A percentile compares a stretch with the other conserved stretches of the same genome.
Conservation (phyloP, 371 early-diverging fungal species). For the Lichtheimia corymbifera region DNA sequence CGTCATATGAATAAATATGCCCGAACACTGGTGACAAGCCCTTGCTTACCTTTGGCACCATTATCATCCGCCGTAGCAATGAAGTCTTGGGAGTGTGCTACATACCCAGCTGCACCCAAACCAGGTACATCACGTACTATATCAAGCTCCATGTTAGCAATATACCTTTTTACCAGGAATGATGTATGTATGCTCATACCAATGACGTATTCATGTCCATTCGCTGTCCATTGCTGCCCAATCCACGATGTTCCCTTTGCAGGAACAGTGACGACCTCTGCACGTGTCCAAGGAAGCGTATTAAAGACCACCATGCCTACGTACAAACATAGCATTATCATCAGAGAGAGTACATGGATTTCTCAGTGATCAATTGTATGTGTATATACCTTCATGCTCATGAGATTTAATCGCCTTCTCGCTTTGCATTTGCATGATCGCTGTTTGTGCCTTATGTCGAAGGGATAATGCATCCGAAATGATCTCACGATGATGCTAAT, state of each 20-base stretch:
- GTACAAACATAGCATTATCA: neutral
- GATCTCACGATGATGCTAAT: constrained; percentile 44
- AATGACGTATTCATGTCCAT: constrained; percentile 46
- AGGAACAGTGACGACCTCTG: constrained; percentile 70
- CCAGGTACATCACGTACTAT: constrained; percentile 38
- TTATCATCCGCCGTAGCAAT: constrained; percentile 6
- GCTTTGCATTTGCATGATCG: constrained; percentile 7
- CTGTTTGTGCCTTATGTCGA: constrained; percentile 36
- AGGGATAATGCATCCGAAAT: constrained; percentile 32
- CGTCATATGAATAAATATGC: neutral
- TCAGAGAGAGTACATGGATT: neutral
- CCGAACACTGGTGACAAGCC: neutral
- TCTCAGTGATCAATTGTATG: neutral
- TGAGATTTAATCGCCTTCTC: neutral
- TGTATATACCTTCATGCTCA: constrained; percentile 4
- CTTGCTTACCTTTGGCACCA: constrained; percentile 23
- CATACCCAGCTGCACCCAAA: constrained; percentile 30
- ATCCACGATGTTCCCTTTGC: constrained; percentile 26
- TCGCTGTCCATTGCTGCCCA: constrained; percentile 44
- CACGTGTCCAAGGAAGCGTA: constrained; percentile 78
- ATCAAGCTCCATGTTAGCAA: neutral
- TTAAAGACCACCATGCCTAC: constrained; percentile 71
- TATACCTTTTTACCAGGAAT: neutral
- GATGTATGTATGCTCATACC: neutral
- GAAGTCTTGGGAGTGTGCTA: constrained; percentile 8